Evolutionary conservation across 805 yeast genomes (phyloP), one percentile per base, ranked within the genome.

Genomic region (Ogataea kodamae): DNA sequence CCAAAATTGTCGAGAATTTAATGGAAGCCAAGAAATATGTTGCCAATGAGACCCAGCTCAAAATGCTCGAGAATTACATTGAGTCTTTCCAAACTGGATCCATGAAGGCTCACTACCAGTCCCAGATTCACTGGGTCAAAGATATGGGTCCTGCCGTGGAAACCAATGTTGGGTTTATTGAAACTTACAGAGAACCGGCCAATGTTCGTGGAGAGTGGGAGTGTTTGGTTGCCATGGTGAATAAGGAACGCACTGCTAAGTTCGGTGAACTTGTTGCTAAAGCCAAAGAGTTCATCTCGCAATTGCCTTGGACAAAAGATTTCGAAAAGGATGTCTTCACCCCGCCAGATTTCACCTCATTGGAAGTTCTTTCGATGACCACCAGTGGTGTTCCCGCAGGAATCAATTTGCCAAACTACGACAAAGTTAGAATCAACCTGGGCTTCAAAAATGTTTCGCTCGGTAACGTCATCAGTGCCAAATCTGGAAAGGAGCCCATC

Each of bases 151-250:
- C 96, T 9, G 65, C 65, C 9, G 79, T 80, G 22, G 87, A 79
- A 61, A 78, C 90, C 27, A 86, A 87, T 55, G 75, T 87, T 49
- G 96, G 96, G 0, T 87, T 87, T 57, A 87, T 87, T 48, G 96
- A 87, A 64, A 87, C 96, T 18, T 87, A 87, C 63, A 72, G 96
- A 59, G 96, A 86, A 55, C 95, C 95, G 10, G 74, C 89, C 19
- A 95, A 95, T 28, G 85, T 86, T 28, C 74, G 88, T 52, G 96
- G 96, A 40, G 96, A 87, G 60, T 87, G 92, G 90, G 96, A 87
- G 63, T 86, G 95, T 18, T 64, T 87, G 29, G 92, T 87, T 20
- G 90, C 95, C 13, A 82, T 86, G 76, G 94, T 87, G 36, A 86
- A 87, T 61, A 81, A 82, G 54, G 90, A 85, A 43, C 72, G 94